A percentile compares a stretch with the other conserved stretches of the same genome.
Conservation (phyloP, 2,329 filamentous ascomycete genomes). For the Macrophomina phaseolina region DNA sequence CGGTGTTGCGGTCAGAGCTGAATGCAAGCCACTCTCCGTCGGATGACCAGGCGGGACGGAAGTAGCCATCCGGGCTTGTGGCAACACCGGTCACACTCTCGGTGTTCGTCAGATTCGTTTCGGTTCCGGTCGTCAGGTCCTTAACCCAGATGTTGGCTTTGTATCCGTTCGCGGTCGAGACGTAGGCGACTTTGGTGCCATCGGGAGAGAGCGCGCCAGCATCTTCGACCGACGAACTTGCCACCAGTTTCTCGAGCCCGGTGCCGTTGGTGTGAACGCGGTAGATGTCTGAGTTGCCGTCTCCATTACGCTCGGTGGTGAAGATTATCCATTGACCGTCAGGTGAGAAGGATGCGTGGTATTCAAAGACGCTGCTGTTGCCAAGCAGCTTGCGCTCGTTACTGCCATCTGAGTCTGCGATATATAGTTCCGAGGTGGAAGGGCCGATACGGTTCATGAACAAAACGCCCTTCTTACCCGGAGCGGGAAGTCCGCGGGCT, state of each 20-base stretch:
- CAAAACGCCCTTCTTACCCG: constrained; percentile 31
- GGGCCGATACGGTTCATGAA: constrained; percentile 49
- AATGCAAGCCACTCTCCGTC: constrained; percentile 51
- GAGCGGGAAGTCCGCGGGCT: constrained; percentile 27
- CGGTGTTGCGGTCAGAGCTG: constrained; percentile 50
- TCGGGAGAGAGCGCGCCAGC: constrained; percentile 46
- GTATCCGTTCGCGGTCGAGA: constrained; percentile 46
- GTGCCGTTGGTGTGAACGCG: constrained; percentile 45
- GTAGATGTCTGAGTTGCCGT: constrained; percentile 51
- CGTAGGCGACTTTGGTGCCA: constrained; percentile 46
- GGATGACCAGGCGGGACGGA: constrained; percentile 50
- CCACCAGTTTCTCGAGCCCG: constrained; percentile 42
- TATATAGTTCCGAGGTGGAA: constrained; percentile 34
- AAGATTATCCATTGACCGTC: constrained; percentile 50
- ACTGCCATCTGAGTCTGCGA: constrained; percentile 49
- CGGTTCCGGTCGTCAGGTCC: constrained; percentile 42
- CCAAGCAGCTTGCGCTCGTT: constrained; percentile 44
- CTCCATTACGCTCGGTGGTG: constrained; percentile 48
- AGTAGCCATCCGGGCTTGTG: constrained; percentile 43
- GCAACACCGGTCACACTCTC: constrained; percentile 32
- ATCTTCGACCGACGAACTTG: constrained; percentile 47
- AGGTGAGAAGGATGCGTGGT: constrained; percentile 47
- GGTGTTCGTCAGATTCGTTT: constrained; percentile 47
- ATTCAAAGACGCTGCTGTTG: constrained; percentile 41
- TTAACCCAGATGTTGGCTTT: constrained; percentile 50